Percentiles rank a stretch among this genome's conserved stretches.
phyloP scores from a whole-genome alignment of 345 rosid genomes.

The Populus nigra region DNA sequence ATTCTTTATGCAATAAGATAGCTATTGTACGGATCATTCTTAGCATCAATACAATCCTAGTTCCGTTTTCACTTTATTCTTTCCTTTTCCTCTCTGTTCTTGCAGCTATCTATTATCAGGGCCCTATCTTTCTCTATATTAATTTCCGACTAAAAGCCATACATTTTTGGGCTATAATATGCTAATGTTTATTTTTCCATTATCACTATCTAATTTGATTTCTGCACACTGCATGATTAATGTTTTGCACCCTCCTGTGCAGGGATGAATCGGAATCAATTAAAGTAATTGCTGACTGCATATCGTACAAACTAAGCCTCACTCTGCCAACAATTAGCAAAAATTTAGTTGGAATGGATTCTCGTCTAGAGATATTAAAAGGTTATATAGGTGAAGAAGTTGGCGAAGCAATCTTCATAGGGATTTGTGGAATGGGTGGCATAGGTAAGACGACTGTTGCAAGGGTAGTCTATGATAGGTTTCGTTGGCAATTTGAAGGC shows the following conservation, averaged over 20 bases:
- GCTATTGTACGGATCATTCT: no score
- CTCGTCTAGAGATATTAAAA: neutral
- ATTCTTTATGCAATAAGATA: no score
- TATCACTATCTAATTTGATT: no score
- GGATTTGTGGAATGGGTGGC: constrained; percentile 12
- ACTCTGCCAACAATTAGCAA: neutral
- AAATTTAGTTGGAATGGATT: neutral
- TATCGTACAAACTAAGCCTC: neutral
- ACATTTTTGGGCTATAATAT: no score
- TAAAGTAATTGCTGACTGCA: neutral
- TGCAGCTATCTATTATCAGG: no score
- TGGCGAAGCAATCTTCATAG: neutral
- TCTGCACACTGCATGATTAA: neutral
- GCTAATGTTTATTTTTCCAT: no score
- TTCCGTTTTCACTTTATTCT: neutral
- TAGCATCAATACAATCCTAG: neutral
- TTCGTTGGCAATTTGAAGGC: neutral
- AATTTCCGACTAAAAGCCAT: no score
- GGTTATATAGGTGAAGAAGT: no score
- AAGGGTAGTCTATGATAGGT: neutral
- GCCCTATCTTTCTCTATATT: no score
- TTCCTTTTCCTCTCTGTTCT: no score
- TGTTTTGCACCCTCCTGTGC: neutral
- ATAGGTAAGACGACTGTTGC: constrained; percentile 6
- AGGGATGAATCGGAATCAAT: neutral